A percentile compares a stretch with the other conserved stretches of the same genome.
phyloP scores from a whole-genome alignment of 2,329 filamentous ascomycete species.

The Coniochaeta hoffmannii region DNA sequence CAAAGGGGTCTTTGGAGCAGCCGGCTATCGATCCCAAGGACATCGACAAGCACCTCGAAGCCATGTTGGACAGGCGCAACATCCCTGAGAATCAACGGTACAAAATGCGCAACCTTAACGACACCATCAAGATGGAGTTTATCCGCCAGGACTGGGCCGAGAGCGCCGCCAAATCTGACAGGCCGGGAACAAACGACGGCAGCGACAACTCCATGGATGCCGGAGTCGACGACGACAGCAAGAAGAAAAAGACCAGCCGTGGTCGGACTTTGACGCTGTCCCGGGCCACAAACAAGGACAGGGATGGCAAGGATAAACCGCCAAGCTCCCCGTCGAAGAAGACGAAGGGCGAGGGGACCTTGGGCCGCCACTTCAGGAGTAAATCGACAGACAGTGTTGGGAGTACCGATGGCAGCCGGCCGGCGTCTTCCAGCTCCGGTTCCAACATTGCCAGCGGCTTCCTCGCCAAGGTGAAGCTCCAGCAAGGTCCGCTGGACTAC shows the following conservation, averaged over 20 bases:
- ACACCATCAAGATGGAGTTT: constrained; percentile 92
- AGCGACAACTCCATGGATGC: constrained; percentile 30
- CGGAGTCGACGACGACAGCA: constrained; percentile 23
- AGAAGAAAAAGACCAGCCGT: constrained; percentile 51
- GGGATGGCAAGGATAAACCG: constrained; percentile 42
- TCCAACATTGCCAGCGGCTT: constrained; percentile 36
- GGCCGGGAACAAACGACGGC: constrained; percentile 36
- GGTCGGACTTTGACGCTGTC: constrained; percentile 76
- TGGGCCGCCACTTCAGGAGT: constrained; percentile 58
- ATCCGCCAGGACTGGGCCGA: constrained; percentile 82
- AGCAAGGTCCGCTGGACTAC: constrained; percentile 73
- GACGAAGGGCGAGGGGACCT: constrained; percentile 51
- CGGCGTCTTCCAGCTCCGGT: constrained; percentile 32
- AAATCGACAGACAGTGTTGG: constrained; percentile 67
- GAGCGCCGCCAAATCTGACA: constrained; percentile 42
- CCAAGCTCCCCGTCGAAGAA: constrained; percentile 64
- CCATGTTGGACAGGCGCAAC: constrained; percentile 74
- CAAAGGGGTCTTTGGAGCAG: constrained; percentile 22
- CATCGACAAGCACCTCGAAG: constrained; percentile 51
- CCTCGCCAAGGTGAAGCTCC: constrained; percentile 60
- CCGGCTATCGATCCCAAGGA: constrained; percentile 42
- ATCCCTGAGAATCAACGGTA: constrained; percentile 90
- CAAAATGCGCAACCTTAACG: constrained; percentile 85
- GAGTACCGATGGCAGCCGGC: constrained; percentile 38
- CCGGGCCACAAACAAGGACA: constrained; percentile 29